Conservation (phyloP, 352 stramenopile genomes). For the Pythium vanterpoolii region DNA sequence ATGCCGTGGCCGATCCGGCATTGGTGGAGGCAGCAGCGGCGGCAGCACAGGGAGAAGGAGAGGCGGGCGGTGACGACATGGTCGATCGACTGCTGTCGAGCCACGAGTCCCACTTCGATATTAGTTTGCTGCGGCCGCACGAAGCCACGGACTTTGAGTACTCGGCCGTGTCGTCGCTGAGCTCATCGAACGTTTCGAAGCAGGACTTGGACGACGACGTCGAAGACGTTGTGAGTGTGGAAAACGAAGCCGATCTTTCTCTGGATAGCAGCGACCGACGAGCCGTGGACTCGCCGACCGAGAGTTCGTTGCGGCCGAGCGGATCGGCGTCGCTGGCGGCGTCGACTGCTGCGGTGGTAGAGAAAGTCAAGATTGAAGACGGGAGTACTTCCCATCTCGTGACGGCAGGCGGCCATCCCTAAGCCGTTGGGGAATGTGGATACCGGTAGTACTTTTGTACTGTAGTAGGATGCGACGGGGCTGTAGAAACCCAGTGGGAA, state of each 20-base stretch:
- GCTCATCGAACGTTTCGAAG: slow-evolving; percentile 29
- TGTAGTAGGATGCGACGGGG: too few relatives aligned
- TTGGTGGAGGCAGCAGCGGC: not conserved
- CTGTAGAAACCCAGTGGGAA: too few relatives aligned
- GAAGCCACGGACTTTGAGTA: slow-evolving; percentile 65
- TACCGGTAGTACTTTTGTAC: not conserved
- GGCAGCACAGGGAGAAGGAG: too few relatives aligned
- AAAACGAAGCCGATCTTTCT: not conserved
- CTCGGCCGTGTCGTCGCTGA: slow-evolving; percentile 58
- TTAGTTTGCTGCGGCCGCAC: slow-evolving; percentile 64
- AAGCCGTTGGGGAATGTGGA: not conserved
- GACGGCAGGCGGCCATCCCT: slow-evolving; percentile 6
- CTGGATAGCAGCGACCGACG: not conserved
- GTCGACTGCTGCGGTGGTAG: not conserved
- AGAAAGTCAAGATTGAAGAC: slow-evolving; percentile 13
- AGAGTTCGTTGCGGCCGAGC: slow-evolving; percentile 14
- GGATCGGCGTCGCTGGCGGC: slow-evolving; percentile 1
- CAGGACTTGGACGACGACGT: slow-evolving; percentile 6
- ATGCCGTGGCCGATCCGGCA: slow-evolving; percentile 5
- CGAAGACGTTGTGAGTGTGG: slow-evolving; percentile 7
- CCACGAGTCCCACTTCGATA: slow-evolving; percentile 66
- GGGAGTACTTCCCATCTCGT: slow-evolving; percentile 1
- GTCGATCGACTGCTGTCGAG: slow-evolving; percentile 28
- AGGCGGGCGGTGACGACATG: slow-evolving; percentile 6
- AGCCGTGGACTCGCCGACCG: slow-evolving; percentile 14